Conservation (phyloP, 257 asterid species). For the Solanum pimpinellifolium region DNA sequence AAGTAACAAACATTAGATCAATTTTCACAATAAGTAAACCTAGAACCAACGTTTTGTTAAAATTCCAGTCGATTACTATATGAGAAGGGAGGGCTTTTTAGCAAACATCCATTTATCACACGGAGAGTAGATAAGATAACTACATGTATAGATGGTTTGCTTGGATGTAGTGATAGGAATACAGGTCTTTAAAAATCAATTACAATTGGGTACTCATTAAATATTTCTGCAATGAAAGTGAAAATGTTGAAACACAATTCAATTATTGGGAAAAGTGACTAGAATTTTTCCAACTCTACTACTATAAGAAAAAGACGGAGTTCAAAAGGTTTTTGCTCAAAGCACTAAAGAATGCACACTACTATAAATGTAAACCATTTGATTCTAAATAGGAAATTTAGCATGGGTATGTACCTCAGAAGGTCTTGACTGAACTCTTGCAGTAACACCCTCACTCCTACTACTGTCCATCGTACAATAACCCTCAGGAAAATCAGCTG, state of each 20-base stretch:
- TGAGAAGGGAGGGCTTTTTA: not conserved
- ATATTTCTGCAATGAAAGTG: not conserved
- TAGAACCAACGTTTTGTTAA: not conserved
- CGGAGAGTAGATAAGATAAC: not conserved
- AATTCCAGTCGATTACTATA: not conserved
- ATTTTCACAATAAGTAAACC: not conserved
- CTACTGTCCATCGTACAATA: constrained; percentile 15
- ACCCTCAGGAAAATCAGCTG: constrained; percentile 27
- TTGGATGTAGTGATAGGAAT: not conserved
- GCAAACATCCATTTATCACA: not conserved
- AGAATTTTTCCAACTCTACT: not conserved
- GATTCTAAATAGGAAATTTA: constrained; percentile 1
- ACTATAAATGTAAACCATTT: not conserved
- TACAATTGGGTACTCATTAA: not conserved
- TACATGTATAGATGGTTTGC: not conserved
- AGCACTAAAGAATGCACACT: not conserved
- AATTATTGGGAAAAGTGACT: not conserved
- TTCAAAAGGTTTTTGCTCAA: not conserved
- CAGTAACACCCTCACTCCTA: constrained; percentile 33
- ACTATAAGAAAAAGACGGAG: not conserved
- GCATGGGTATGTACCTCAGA: constrained; percentile 37
- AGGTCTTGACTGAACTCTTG: constrained; percentile 29
- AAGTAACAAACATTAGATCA: not conserved
- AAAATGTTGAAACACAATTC: not conserved
- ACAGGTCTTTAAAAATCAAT: not conserved